phyloP scores from a whole-genome alignment of 345 rosid species.

The Eucalyptus pauciflora region DNA sequence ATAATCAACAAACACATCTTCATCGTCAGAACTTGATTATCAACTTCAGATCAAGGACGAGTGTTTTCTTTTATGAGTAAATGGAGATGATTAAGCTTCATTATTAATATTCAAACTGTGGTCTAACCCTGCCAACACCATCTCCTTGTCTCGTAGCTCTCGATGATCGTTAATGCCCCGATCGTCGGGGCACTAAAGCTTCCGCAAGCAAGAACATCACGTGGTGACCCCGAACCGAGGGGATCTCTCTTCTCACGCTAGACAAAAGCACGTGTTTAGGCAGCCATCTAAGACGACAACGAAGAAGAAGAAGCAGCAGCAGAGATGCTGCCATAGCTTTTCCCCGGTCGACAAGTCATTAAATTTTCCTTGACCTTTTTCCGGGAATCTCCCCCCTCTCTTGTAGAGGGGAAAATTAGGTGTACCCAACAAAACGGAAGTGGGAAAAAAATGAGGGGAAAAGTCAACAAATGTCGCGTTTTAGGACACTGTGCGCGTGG shows the following conservation, averaged over 20 bases:
- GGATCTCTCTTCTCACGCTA: neutral
- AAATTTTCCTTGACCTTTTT: neutral
- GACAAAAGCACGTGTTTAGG: neutral
- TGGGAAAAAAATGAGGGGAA: neutral
- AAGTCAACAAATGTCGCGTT: neutral
- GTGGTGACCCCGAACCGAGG: neutral
- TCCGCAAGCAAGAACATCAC: neutral
- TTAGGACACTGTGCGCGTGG: neutral
- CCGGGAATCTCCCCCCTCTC: neutral
- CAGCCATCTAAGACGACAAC: neutral
- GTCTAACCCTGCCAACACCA: neutral
- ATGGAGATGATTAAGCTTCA: neutral
- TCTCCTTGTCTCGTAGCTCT: neutral
- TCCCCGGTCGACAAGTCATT: neutral
- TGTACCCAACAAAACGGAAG: neutral
- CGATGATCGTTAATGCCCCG: neutral
- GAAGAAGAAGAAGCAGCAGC: neutral
- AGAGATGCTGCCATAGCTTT: neutral
- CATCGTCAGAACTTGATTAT: neutral
- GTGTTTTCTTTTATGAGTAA: neutral
- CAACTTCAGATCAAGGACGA: neutral
- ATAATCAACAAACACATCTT: neutral
- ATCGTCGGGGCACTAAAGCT: neutral
- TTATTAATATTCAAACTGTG: neutral
- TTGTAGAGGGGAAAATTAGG: neutral